phyloP scores from a whole-genome alignment of 148 eudicot genomes.

The Talinum fruticosum region DNA sequence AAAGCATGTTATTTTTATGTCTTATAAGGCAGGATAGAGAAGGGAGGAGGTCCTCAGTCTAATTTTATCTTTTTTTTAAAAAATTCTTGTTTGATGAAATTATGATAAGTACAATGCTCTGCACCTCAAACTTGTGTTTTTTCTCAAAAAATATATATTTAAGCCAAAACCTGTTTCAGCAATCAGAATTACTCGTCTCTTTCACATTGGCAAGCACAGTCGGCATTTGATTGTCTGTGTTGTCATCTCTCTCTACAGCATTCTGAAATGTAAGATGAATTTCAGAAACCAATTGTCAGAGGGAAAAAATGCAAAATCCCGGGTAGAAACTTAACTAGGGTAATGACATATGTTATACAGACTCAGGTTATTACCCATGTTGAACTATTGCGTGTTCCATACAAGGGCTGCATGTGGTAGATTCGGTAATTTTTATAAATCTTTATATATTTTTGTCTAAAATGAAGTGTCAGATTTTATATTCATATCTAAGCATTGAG shows the following conservation, averaged over 20 bases:
- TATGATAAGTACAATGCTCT: constrained; percentile 17
- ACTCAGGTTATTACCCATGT: too few relatives aligned
- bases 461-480: too few relatives aligned
- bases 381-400: too few relatives aligned
- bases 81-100: neutral
- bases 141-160: neutral
- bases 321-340: neutral
- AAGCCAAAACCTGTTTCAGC: neutral
- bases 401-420: too few relatives aligned
- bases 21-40: constrained; percentile 33
- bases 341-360: too few relatives aligned
- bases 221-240: constrained; percentile 13
- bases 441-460: too few relatives aligned
- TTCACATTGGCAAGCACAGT: constrained; percentile 21
- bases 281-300: neutral
- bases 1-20: constrained; percentile 28
- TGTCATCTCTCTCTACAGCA: neutral
- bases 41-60: neutral
- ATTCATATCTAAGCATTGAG: too few relatives aligned
- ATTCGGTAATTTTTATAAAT: too few relatives aligned
- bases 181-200: constrained; percentile 17
- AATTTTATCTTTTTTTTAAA: neutral
- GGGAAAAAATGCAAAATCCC: constrained; percentile 9
- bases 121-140: neutral
- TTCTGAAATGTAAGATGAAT: neutral